Evolutionary conservation across 2,329 filamentous ascomycete genomes (phyloP).

Genomic region (Leptographium procerum): DNA sequence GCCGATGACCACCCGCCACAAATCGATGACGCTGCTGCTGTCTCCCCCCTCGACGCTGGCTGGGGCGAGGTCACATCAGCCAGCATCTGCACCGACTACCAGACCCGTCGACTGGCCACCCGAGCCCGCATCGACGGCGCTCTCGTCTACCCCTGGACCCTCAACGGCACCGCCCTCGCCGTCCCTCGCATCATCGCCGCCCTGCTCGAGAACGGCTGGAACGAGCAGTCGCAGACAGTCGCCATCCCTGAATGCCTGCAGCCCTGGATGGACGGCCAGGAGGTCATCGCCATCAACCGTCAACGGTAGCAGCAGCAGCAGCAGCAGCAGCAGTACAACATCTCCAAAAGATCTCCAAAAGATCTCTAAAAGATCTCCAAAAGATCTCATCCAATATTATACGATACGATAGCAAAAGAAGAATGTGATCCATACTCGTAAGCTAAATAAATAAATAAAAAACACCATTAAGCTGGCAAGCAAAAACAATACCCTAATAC

Average conservation of each 20-base stretch:
- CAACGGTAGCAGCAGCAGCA: no score
- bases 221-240: constrained; percentile 56
- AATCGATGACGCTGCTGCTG: neutral
- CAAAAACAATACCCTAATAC: no score
- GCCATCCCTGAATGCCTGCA: constrained; percentile 67
- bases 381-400: no score
- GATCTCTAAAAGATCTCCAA: no score
- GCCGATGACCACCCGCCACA: no score
- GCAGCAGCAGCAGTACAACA: no score
- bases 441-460: no score
- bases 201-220: constrained; percentile 83
- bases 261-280: constrained; percentile 71
- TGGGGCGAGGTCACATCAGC: constrained; percentile 93
- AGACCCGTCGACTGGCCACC: constrained; percentile 71
- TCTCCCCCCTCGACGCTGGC: constrained; percentile 39
- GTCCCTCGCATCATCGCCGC: constrained; percentile 83
- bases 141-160: constrained; percentile 72
- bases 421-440: no score
- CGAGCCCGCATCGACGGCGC: constrained; percentile 45
- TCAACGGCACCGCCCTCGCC: constrained; percentile 89
- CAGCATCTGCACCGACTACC: constrained; percentile 91
- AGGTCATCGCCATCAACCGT: constrained; percentile 40
- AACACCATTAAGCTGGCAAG: no score
- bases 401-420: no score
- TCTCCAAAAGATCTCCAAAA: no score